phyloP scores from a whole-genome alignment of 768 basidiomycete genomes.

The Multifurca ochricompacta region DNA sequence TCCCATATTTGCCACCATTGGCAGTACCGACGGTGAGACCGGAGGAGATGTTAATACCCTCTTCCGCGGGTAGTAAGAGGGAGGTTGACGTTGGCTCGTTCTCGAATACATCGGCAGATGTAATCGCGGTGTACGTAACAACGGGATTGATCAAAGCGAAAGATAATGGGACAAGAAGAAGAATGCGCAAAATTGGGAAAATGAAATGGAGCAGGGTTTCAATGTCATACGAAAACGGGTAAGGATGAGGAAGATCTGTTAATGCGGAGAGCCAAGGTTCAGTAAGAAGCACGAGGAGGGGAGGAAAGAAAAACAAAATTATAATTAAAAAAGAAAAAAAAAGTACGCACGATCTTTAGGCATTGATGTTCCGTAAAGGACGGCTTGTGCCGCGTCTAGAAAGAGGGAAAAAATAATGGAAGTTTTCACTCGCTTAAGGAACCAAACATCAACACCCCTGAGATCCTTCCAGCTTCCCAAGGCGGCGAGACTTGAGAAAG shows the following conservation, averaged over 20 bases:
- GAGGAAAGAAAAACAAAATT: too few relatives aligned
- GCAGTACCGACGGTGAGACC: constrained; percentile 42
- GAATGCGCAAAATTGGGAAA: constrained; percentile 57
- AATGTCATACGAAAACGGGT: constrained; percentile 26
- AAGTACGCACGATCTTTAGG: constrained; percentile 26
- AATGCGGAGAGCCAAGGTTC: neutral
- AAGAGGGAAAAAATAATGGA: constrained; percentile 46
- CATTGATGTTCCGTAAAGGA: constrained; percentile 41
- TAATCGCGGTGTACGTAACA: constrained; percentile 50
- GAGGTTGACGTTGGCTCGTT: constrained; percentile 39
- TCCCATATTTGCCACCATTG: constrained; percentile 61
- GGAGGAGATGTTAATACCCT: constrained; percentile 38
- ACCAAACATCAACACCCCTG: constrained; percentile 63
- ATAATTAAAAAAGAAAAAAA: too few relatives aligned
- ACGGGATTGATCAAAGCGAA: constrained; percentile 56
- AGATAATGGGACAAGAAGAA: constrained; percentile 55
- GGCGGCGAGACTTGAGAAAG: constrained; percentile 64
- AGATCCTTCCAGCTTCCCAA: constrained; percentile 77
- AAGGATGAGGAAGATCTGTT: constrained; percentile 15
- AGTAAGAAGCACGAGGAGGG: neutral
- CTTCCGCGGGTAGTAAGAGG: constrained; percentile 48
- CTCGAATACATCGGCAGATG: constrained; percentile 30
- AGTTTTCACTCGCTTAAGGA: constrained; percentile 45
- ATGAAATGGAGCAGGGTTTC: constrained; percentile 39
- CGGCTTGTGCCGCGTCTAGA: constrained; percentile 53